Base-by-base conservation (phyloP, 2,329 filamentous ascomycete genomes). In the Botryotinia narcissicola region DNA sequence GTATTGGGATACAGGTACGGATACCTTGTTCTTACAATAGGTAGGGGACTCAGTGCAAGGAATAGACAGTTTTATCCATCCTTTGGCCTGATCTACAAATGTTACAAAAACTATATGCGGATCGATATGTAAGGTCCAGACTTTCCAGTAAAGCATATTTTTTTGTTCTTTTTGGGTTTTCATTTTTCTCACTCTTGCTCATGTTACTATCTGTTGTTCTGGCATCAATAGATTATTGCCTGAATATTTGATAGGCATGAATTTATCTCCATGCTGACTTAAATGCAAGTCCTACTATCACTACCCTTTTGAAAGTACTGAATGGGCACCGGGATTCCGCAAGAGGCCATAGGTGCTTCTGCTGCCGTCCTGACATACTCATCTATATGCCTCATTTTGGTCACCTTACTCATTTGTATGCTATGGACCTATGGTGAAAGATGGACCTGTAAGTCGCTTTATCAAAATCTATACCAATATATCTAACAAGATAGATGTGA, bases 361-460 rank as follows among this genome's bases (percentile, higher is more conserved):
- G 72, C 77, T 51, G 74, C 74, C 54, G 78, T 81, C n/a, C 67
- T 81, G 25, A 12, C 78, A 10, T 81, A 81, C 68, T 81, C 80
- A 10, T 44, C 74, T 14, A 74, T 78, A 37, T 81, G 79, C 61
- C 60, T 79, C 12, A 74, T 68, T 6, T 63, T 80, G 60, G 75
- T 74, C 57, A 67, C 64, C 16, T 59, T 80, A 35, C 69, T 81
- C 32, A 73, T 77, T 20, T 76, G 73, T 64, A 73, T 81, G 71
- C 76, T 81, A 14, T 78, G 78, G 71, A 78, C 73, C 44, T 80
- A 78, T 72, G 80, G 79, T n/a, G 80, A 81, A 73, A 75, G 74
- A 75, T 80, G 75, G 75, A 78, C 78, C 44, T 80, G 79, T 80
- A 77, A 72, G 75, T 68, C 29, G 32, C 29, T 16, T 16, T 32